Percentiles rank a stretch among this genome's conserved stretches.
phyloP scores from a whole-genome alignment of 495 filamentous ascomycete genomes.

The Amphirosellinia nigrospora region DNA sequence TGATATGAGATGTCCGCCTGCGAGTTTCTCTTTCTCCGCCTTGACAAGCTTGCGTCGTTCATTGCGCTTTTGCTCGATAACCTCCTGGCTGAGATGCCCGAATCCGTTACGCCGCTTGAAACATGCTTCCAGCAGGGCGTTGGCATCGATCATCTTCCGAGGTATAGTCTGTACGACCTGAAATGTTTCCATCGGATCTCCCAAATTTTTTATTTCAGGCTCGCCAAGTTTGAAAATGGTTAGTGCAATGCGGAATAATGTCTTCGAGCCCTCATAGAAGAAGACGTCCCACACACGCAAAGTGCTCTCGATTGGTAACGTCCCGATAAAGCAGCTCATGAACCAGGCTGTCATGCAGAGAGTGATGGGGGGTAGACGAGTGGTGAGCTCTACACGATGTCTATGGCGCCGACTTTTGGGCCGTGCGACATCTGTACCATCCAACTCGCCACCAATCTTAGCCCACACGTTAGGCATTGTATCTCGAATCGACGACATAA shows the following conservation, averaged over 20 bases:
- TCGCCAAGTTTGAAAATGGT: conserved; percentile 94
- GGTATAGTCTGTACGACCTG: conserved; percentile 94
- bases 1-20: conserved; percentile 26
- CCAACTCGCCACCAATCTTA: conserved; percentile 81
- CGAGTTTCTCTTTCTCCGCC: conserved; percentile 47
- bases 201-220: conserved; percentile 75
- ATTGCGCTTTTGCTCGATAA: conserved; percentile 64
- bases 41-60: conserved; percentile 59
- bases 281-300: conserved; percentile 94
- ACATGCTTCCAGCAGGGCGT: conserved; percentile 78
- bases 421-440: conserved; percentile 57
- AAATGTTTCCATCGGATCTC: conserved; percentile 94
- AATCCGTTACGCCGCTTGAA: conserved; percentile 82
- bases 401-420: conserved; percentile 42
- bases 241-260: conserved; percentile 91
- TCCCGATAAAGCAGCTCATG: conserved; percentile 96
- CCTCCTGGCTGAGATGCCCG: conserved; percentile 74
- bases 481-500: conserved; percentile 85
- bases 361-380: conserved; percentile 83
- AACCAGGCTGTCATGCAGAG: conserved; percentile 97
- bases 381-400: conserved; percentile 42
- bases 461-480: conserved; percentile 85
- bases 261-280: conserved; percentile 94
- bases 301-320: conserved; percentile 85
- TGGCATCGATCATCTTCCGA: conserved; percentile 78